Conservation (phyloP, 805 yeast genomes). For the Kockiozyma suomiensis region DNA sequence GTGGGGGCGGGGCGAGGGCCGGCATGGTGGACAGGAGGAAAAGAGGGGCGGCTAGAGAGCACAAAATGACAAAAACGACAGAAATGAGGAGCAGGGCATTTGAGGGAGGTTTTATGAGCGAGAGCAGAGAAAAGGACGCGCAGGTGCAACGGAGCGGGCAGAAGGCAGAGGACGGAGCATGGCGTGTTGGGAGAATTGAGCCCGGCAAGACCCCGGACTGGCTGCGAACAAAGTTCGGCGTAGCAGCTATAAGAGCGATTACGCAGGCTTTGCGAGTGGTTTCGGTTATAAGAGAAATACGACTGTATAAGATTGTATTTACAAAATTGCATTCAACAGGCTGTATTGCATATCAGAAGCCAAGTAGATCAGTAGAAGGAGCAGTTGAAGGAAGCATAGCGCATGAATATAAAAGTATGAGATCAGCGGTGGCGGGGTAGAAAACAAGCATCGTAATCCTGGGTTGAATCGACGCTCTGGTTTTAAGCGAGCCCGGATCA, state of each 20-base stretch:
- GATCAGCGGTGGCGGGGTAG: not conserved
- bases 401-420: not conserved
- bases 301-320: no score
- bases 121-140: not conserved
- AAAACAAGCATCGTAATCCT: not conserved
- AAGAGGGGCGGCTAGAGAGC: not conserved
- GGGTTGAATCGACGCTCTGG: no score
- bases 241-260: not conserved
- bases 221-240: no score
- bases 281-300: no score
- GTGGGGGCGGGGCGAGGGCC: slow-evolving; percentile 1
- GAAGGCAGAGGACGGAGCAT: slow-evolving; percentile 2
- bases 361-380: no score
- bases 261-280: no score
- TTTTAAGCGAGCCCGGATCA: not conserved
- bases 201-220: no score
- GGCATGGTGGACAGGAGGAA: not conserved
- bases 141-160: not conserved
- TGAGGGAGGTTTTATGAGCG: not conserved
- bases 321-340: no score
- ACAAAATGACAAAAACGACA: no score
- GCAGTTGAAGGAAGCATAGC: not conserved
- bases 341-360: no score
- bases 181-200: not conserved
- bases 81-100: no score